These are phyloP conservation scores for Botrytis porri DNA, from an alignment of 2,329 filamentous ascomycete genomes.

Conservation along the genomic window DNA sequence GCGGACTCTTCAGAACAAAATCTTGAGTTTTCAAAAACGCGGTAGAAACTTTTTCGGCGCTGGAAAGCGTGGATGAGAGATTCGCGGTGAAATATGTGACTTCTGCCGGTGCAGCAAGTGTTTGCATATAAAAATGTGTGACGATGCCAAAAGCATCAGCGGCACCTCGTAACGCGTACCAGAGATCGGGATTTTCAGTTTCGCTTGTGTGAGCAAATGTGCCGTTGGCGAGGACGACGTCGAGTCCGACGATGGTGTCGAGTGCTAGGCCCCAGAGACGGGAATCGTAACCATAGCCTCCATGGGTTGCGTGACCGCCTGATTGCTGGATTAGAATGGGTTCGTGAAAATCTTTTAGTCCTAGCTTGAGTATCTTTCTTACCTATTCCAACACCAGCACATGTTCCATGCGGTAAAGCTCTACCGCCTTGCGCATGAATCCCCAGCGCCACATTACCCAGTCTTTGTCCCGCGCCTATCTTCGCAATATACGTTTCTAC, in stretches of 20 bases:
- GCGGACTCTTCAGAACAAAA: slow-evolving; percentile 41
- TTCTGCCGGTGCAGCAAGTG: slow-evolving; percentile 38
- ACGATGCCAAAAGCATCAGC: slow-evolving; percentile 40
- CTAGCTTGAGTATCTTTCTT: not conserved
- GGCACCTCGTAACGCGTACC: slow-evolving; percentile 38
- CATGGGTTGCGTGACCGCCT: slow-evolving; percentile 13
- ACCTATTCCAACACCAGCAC: slow-evolving; percentile 15
- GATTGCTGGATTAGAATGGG: not conserved
- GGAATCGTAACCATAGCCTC: slow-evolving; percentile 17
- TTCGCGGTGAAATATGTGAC: slow-evolving; percentile 30
- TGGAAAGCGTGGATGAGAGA: slow-evolving; percentile 25
- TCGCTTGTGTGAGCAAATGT: slow-evolving; percentile 30
- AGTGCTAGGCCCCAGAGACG: slow-evolving; percentile 13
- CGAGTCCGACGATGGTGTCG: slow-evolving; percentile 33
- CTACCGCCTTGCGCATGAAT: slow-evolving; percentile 40
- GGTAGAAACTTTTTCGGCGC: slow-evolving; percentile 24
- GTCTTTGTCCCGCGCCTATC: slow-evolving; percentile 43
- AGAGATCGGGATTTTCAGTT: slow-evolving; percentile 32
- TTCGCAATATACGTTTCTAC: slow-evolving; percentile 26
- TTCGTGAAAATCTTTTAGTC: accelerated
- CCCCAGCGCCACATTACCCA: slow-evolving; percentile 44
- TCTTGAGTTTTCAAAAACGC: slow-evolving; percentile 43
- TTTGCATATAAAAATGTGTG: slow-evolving; percentile 36
- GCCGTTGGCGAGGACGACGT: slow-evolving; percentile 45
- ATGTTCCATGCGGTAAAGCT: slow-evolving; percentile 34